Evolutionary conservation across 495 filamentous ascomycete genomes (phyloP), one percentile per base, ranked within the genome.

Genomic region (Bombardia bombarda): DNA sequence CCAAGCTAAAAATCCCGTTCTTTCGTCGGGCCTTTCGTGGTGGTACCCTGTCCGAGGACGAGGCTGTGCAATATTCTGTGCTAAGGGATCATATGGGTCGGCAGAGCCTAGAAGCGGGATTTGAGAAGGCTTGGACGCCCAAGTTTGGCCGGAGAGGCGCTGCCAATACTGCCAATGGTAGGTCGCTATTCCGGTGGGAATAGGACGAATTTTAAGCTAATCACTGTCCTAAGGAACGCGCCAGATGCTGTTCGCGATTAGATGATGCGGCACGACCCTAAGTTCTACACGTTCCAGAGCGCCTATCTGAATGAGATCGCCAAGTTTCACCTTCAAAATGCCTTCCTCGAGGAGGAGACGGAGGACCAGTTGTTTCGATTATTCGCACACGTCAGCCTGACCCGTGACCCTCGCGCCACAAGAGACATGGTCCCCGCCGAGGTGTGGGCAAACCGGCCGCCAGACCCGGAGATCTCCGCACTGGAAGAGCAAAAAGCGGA

Each of bases 351-450:
- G 8, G 37, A 46, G 16, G 36, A 38, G 24, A 34, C 19, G 1
- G 45, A 46, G 32, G 36, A 45, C 40, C 19, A 34, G 16, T 20
- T 58, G 22, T 28, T 55, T 31, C 25, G 34, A 4, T 16, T 52
- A 7, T 42, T 55, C 9, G 32, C 52, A 20, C 46, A 58, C 31
- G 45, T 58, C 17, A 58, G 52, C 42, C 32, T 58, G 12, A 55
- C 47, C n/a, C 46, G 52, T 19, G 49, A 58, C 35, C 55, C 48
- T 13, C 55, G 52, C 21, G 49, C 55, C 0, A 41, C 24, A 0
- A 35, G 9, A 16, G 41, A 52, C 25, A 43, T 50, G 38, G 52
- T 55, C 1, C 55, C 55, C 9, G 46, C 50, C 9, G 40, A n/a
- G 32, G 35, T 55, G 3, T 51, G 45, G 46, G 20, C 3, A 6